Conservation (phyloP, 2,329 filamentous ascomycete species). For the Fusarium acutatum region DNA sequence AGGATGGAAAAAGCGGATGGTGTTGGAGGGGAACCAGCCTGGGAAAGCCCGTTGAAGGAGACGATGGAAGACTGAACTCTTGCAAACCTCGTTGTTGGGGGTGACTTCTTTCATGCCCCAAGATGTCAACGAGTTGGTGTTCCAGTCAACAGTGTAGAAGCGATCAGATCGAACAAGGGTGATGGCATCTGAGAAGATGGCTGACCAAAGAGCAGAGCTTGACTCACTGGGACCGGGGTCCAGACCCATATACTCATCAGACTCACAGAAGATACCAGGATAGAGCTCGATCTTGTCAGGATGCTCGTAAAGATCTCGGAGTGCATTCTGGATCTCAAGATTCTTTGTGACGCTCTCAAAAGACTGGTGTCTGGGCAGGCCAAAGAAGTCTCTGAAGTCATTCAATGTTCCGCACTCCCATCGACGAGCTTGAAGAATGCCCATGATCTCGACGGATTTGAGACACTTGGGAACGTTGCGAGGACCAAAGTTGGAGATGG, state of each 20-base stretch:
- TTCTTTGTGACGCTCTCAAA: slow-evolving; percentile 53
- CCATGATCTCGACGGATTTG: slow-evolving; percentile 66
- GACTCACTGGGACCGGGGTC: slow-evolving; percentile 73
- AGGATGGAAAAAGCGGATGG: slow-evolving; percentile 36
- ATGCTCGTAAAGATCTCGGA: slow-evolving; percentile 60
- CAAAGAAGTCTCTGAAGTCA: slow-evolving; percentile 70
- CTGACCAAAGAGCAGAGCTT: slow-evolving; percentile 61
- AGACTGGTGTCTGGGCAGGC: slow-evolving; percentile 61
- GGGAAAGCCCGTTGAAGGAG: slow-evolving; percentile 35
- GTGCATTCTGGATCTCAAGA: slow-evolving; percentile 2
- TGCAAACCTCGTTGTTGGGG: slow-evolving; percentile 22
- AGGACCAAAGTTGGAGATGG: slow-evolving; percentile 54
- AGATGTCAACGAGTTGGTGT: slow-evolving; percentile 47
- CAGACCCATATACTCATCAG: slow-evolving; percentile 58
- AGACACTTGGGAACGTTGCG: slow-evolving; percentile 66
- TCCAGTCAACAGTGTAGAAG: slow-evolving; percentile 65
- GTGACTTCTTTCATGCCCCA: slow-evolving; percentile 39
- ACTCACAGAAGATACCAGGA: slow-evolving; percentile 71
- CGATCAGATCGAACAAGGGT: slow-evolving; percentile 74
- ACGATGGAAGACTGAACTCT: slow-evolving; percentile 37
- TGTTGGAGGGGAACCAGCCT: slow-evolving; percentile 29
- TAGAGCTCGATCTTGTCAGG: slow-evolving; percentile 71
- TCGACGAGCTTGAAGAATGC: slow-evolving; percentile 65
- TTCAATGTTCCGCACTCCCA: slow-evolving; percentile 64
- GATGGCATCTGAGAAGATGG: slow-evolving; percentile 75